These are phyloP conservation scores for Claviceps spartinae DNA, from an alignment of 2,329 filamentous ascomycete genomes.

Conservation along the genomic window DNA sequence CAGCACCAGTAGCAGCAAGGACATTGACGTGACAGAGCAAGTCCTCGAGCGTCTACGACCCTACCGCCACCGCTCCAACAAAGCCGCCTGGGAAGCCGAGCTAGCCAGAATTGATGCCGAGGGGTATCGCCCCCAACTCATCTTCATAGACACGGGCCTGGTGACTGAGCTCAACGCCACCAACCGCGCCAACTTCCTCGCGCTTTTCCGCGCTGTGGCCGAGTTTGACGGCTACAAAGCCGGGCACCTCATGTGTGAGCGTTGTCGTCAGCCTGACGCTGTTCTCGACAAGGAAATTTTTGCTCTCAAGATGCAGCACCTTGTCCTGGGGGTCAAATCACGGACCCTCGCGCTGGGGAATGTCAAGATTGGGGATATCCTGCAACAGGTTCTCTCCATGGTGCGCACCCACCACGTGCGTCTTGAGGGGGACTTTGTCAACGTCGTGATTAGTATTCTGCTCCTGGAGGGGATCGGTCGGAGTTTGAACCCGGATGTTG, in stretches of 20 bases:
- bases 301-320: conserved; percentile 90
- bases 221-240: conserved; percentile 96
- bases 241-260: conserved; percentile 88
- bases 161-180: conserved; percentile 83
- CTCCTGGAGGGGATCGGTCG: conserved; percentile 89
- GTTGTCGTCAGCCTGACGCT: conserved; percentile 81
- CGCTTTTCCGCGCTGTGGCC: conserved; percentile 87
- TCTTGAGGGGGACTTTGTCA: conserved; percentile 94
- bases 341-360: conserved; percentile 83
- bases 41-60: conserved; percentile 71
- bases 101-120: conserved; percentile 68
- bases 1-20: conserved; percentile 40
- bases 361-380: conserved; percentile 89
- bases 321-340: conserved; percentile 82
- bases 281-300: conserved; percentile 86
- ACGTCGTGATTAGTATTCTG: conserved; percentile 90
- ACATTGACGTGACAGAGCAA: conserved; percentile 76
- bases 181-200: conserved; percentile 84
- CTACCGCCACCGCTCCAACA: conserved; percentile 47
- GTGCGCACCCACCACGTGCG: conserved; percentile 85
- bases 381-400: conserved; percentile 84
- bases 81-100: conserved; percentile 57
- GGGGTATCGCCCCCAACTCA: conserved; percentile 82
- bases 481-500: conserved; percentile 70
- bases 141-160: conserved; percentile 94